Conservation (phyloP, 805 yeast species). For the Tetrapisispora iriomotensis region DNA sequence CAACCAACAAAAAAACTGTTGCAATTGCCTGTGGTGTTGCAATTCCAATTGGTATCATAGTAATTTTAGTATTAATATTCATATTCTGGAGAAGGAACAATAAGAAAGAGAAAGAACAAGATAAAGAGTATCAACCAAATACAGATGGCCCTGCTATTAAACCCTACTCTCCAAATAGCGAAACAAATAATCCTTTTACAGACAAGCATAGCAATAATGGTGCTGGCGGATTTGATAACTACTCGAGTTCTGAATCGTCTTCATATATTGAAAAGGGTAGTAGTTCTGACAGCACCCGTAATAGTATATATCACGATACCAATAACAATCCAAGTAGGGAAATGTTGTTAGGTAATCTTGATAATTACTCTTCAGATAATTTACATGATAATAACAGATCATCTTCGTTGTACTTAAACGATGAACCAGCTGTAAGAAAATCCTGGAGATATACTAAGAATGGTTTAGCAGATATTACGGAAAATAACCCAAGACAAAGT, state of each 20-base stretch:
- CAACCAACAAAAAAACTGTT: constrained; percentile 31
- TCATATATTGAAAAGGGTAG: constrained; percentile 18
- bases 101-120: constrained; percentile 18
- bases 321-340: constrained; percentile 34
- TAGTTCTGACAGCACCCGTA: constrained; percentile 1
- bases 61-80: constrained; percentile 40
- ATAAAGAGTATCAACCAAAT: background rate
- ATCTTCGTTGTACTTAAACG: constrained; percentile 27
- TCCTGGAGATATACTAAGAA: constrained; percentile 48
- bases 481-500: constrained; percentile 40
- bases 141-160: constrained; percentile 15
- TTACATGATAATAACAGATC: constrained; percentile 21
- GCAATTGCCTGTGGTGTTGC: constrained; percentile 91
- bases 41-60: constrained; percentile 51
- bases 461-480: background rate
- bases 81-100: constrained; percentile 46
- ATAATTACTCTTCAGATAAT: constrained; percentile 10
- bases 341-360: constrained; percentile 21
- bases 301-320: constrained; percentile 32
- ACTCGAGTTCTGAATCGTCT: constrained; percentile 48
- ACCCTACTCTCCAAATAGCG: constrained; percentile 4
- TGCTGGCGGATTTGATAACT: constrained; percentile 40
- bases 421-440: constrained; percentile 31
- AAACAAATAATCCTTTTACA: constrained; percentile 25
- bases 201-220: constrained; percentile 30